Percentiles rank a stretch among this genome's conserved stretches.
Conservation (phyloP, 192 early-diverging fungal genomes). For the Podila epigama region DNA sequence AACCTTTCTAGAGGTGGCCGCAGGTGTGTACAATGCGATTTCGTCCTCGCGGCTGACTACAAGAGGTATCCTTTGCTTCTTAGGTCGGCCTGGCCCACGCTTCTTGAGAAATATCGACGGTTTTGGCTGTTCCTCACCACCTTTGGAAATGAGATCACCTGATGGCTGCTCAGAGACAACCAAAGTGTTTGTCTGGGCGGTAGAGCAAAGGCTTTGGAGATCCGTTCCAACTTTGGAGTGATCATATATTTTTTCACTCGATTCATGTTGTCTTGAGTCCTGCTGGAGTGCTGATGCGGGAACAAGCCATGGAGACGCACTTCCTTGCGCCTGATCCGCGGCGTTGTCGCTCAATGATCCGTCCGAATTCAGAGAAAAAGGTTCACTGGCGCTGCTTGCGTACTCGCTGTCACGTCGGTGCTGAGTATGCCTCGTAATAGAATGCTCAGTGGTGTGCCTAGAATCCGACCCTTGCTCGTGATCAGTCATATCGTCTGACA, state of each 20-base stretch:
- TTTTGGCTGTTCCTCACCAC: not conserved
- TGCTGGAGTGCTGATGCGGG: too few relatives aligned
- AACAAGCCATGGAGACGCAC: too few relatives aligned
- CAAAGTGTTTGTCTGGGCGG: too few relatives aligned
- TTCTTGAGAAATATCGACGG: not conserved
- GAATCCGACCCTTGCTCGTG: not conserved
- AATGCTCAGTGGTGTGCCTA: not conserved
- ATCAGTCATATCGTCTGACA: conserved; percentile 13
- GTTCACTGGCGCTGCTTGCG: not conserved
- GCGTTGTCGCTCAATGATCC: conserved; percentile 20
- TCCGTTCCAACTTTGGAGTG: too few relatives aligned
- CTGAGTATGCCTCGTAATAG: not conserved
- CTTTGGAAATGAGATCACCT: too few relatives aligned
- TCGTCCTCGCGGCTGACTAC: conserved; percentile 40
- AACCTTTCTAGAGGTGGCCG: conserved; percentile 3
- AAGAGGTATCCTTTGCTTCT: conserved; percentile 30
- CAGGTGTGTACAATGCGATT: conserved; percentile 38
- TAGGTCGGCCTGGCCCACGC: conserved; percentile 31
- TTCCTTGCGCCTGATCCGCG: not conserved
- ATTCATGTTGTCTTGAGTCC: too few relatives aligned
- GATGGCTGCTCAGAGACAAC: too few relatives aligned
- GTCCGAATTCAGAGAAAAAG: conserved; percentile 10
- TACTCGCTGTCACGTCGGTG: conserved; percentile 4
- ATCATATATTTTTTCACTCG: too few relatives aligned
- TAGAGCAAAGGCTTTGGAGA: too few relatives aligned